Percentiles rank a stretch among this genome's conserved stretches.
Evolutionary conservation across 163 green algal species (phyloP).

Genomic region (Scenedesmus sp.): DNA sequence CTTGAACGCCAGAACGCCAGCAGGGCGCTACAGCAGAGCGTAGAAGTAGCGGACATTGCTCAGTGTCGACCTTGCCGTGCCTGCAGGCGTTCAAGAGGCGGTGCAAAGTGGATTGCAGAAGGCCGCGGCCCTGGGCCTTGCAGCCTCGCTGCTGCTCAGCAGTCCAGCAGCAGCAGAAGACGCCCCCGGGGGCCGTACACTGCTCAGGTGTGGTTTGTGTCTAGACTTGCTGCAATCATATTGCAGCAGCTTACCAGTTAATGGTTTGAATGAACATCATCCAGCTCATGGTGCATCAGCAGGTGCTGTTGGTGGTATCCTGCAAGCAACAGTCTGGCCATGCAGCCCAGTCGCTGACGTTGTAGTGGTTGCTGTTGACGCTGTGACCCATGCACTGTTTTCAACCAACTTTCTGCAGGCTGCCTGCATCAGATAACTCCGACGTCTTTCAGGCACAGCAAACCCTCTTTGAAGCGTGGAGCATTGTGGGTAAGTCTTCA

Average conservation of each 20-base stretch:
- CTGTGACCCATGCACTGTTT: not conserved
- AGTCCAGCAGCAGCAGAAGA: slow-evolving; percentile 27
- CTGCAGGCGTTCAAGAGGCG: slow-evolving; percentile 11
- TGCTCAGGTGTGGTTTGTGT: slow-evolving; percentile 1
- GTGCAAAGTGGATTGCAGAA: not conserved
- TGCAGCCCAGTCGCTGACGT: not conserved
- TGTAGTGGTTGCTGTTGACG: not conserved
- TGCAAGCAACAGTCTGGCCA: not conserved
- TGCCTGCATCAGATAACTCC: slow-evolving; percentile 78
- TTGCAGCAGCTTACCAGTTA: not conserved
- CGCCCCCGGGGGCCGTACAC: not conserved
- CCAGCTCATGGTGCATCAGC: not conserved
- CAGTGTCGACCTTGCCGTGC: too few relatives aligned
- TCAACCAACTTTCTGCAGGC: slow-evolving; percentile 60
- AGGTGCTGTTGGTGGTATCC: not conserved
- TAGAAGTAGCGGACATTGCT: not conserved
- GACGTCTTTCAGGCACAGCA: slow-evolving; percentile 82
- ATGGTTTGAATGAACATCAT: too few relatives aligned
- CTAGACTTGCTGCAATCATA: not conserved
- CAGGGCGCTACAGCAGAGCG: not conserved
- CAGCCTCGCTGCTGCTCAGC: not conserved
- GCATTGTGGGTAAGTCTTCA: slow-evolving; percentile 84
- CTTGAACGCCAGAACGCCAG: not conserved
- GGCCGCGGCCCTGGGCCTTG: not conserved
- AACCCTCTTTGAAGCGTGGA: slow-evolving; percentile 91